These are phyloP conservation scores for Exophiala alcalophila DNA, from an alignment of 2,329 filamentous ascomycete species.

Conservation along the genomic window DNA sequence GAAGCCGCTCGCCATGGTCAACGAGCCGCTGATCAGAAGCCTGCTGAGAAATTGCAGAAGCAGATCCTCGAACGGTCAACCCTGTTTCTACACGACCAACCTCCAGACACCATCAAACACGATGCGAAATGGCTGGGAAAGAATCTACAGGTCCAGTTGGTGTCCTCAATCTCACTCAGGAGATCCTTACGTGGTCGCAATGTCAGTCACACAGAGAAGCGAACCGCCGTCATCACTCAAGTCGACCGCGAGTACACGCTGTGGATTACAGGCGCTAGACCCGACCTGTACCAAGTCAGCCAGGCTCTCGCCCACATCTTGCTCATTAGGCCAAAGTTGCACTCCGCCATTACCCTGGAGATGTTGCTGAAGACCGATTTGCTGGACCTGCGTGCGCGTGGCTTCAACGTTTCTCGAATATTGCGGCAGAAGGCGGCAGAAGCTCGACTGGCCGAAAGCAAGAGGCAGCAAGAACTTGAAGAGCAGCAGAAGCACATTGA, in stretches of 20 bases:
- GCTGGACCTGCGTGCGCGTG: constrained; percentile 74
- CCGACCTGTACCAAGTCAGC: constrained; percentile 88
- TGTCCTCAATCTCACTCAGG: constrained; percentile 73
- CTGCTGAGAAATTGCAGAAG: constrained; percentile 68
- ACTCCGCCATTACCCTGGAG: constrained; percentile 86
- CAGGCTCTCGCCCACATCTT: constrained; percentile 80
- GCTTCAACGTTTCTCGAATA: constrained; percentile 96
- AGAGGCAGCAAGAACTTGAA: constrained; percentile 70
- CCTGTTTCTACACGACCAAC: constrained; percentile 83
- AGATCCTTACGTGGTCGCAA: constrained; percentile 70
- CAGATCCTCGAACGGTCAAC: constrained; percentile 84
- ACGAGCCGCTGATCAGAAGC: constrained; percentile 62
- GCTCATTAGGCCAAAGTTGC: constrained; percentile 76
- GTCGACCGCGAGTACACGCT: constrained; percentile 61
- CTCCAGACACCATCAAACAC: constrained; percentile 74
- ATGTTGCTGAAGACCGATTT: constrained; percentile 84
- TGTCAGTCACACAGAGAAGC: constrained; percentile 69
- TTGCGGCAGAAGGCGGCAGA: constrained; percentile 83
- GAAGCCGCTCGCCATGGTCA: constrained; percentile 72
- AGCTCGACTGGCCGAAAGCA: constrained; percentile 79
- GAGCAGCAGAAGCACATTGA: constrained; percentile 68
- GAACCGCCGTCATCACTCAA: constrained; percentile 66
- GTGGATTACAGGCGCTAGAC: constrained; percentile 70
- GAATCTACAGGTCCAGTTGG: constrained; percentile 72
- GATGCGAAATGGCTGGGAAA: constrained; percentile 89